Evolutionary conservation across 2,329 filamentous ascomycete species (phyloP).

Genomic region (Fusarium virguliforme): DNA sequence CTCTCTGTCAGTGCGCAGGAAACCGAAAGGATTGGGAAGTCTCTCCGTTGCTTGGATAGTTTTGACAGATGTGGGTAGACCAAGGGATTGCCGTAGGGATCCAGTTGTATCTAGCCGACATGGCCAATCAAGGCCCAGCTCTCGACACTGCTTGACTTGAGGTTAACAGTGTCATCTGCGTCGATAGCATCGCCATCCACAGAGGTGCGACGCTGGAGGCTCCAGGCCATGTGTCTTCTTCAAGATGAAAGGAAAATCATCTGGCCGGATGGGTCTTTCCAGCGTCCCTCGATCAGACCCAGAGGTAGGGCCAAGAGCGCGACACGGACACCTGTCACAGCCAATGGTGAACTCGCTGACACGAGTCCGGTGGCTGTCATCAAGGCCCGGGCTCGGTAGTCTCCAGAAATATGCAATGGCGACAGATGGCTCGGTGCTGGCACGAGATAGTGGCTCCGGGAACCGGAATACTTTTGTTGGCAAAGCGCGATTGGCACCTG

Average conservation of each 20-base stretch:
- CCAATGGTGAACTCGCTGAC: slow-evolving; percentile 13
- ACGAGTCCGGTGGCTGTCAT: slow-evolving; percentile 13
- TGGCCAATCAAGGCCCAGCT: background rate
- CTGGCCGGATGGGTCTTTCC: background rate
- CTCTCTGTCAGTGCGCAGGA: slow-evolving; percentile 30
- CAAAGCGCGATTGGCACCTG: slow-evolving; percentile 30
- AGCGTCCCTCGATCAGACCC: slow-evolving; percentile 23
- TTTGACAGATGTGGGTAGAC: slow-evolving; percentile 43
- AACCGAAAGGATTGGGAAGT: slow-evolving; percentile 33
- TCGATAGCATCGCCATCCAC: slow-evolving; percentile 5
- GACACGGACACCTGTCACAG: slow-evolving; percentile 8
- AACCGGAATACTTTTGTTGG: slow-evolving; percentile 42
- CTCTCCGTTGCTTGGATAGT: slow-evolving; percentile 35
- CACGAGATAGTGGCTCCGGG: slow-evolving; percentile 39
- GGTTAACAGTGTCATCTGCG: slow-evolving; percentile 3
- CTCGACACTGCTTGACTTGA: background rate
- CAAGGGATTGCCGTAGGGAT: slow-evolving; percentile 46
- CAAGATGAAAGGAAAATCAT: background rate
- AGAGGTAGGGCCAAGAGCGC: slow-evolving; percentile 14
- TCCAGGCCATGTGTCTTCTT: slow-evolving; percentile 19
- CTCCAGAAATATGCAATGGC: slow-evolving; percentile 36
- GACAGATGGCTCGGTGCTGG: slow-evolving; percentile 36
- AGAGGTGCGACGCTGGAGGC: slow-evolving; percentile 21
- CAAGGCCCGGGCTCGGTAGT: slow-evolving; percentile 1
- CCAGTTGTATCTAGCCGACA: slow-evolving; percentile 37